Base-by-base conservation (phyloP, 371 early-diverging fungal genomes). In the Mucor plumbeus region DNA sequence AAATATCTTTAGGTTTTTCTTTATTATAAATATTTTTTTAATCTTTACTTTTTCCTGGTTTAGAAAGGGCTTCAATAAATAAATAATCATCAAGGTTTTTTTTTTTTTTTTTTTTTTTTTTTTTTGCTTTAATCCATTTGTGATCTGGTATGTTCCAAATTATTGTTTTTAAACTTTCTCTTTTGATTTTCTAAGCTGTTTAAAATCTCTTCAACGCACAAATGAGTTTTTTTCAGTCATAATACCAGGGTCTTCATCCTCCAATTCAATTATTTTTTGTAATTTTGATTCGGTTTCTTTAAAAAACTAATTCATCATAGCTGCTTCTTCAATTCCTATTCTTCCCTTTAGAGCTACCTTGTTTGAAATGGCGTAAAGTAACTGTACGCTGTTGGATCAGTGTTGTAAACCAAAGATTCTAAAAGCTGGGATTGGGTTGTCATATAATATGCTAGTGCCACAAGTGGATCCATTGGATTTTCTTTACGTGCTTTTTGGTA, bases 371-470 rank as follows among this genome's bases (percentile, higher is more conserved):
- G 61, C 59, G 17, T 33, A 65, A n/a, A n/a, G n/a, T n/a, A n/a
- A n/a, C n/a, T n/a, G n/a, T n/a, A n/a, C n/a, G n/a, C 61, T 39
- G 61, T 66, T 41, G 47, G 54, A 43, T 66, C 54, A 41, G 60
- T 11, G 54, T 53, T 55, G 60, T 40, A 66, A 1, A 34, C 41
- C 17, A 66, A 53, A 21, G 67, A 66, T 41, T 60, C 11, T 53
- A 66, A 60, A 55, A n/a, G n/a, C 54, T 48, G 67, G 50, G 61
- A 26, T 66, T 60, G 60, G 10, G 54, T 40, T 53, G 67, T 15
- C 33, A 41, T 66, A 17, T 54, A 66, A 54, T 66, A 66, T 31
- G 59, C 54, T 19, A 66, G 67, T 60, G 50, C 58, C 41, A 64
- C 33, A 64, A 64, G 47, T 33, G 58, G 53, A 39, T 59, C 53